Evolutionary conservation across 2,329 filamentous ascomycete genomes (phyloP), one percentile per base, ranked within the genome.

Genomic region (Aspergillus versicolor): DNA sequence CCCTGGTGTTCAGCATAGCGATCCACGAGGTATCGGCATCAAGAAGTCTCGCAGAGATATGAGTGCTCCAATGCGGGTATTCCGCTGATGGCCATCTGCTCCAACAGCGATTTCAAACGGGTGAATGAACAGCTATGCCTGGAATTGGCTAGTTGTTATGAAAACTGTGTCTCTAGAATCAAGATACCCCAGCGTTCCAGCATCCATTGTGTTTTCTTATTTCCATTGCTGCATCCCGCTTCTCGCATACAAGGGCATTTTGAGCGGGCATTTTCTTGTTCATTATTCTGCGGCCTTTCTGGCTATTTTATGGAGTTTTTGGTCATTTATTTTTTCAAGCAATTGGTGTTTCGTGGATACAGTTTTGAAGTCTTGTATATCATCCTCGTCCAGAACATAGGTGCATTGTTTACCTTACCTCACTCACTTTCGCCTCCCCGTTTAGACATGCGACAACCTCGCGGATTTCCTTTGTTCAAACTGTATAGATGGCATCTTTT

Each of bases 1-100:
- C 38, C 73, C 73, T 5, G 69, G 69, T 27, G 60, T 75, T 38
- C 68, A 70, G 21, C 63, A 66, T 45, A 51, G 69, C 6, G 66
- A 69, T 52, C 61, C 65, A 17, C 68, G 61, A 56, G 66, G 60
- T 32, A 68, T 70, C 15, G 63, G 62, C 17, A 68, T 70, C 13
- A 51, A 67, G n/a, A 63, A 61, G 19, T 63, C 64, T 54, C 71
- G 74, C 56, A 63, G 74, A 46, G 72, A 75, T 57, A 50, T 75
- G 48, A 76, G 73, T 58, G 74, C 74, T 21, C 74, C 74, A 24
- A 64, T 73, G 45, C 64, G 67, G 32, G 68, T 72, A 65, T 68
- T 65, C 63, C 71, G 67, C 52, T 61, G 64, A 30, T 68, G 58
- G 58, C 56, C 24, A 34, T 27, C 43, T 7, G 11, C 32, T 53